Conservation (phyloP, 1,284 basidiomycete genomes). For the Mixia osmundae region DNA sequence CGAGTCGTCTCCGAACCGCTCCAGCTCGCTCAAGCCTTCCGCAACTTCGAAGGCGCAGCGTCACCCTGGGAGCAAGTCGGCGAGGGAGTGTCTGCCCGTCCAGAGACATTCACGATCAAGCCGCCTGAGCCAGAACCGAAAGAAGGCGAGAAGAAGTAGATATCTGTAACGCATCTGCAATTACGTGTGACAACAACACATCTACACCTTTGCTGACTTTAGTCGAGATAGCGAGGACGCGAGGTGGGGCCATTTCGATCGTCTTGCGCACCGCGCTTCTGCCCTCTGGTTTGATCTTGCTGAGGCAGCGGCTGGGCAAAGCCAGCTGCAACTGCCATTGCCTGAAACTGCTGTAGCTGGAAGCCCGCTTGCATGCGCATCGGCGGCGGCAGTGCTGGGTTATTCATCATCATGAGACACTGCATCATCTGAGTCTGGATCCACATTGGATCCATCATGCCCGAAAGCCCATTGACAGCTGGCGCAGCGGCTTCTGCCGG, state of each 20-base stretch:
- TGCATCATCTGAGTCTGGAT: slow-evolving; percentile 53
- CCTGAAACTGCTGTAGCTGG: slow-evolving; percentile 18
- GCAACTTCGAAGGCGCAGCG: slow-evolving; percentile 64
- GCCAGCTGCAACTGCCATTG: neutral
- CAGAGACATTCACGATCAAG: slow-evolving; percentile 24
- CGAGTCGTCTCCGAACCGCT: slow-evolving; percentile 94
- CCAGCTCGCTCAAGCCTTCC: slow-evolving; percentile 93
- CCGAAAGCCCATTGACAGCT: slow-evolving; percentile 7
- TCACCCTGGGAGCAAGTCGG: slow-evolving; percentile 98
- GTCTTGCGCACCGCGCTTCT: neutral
- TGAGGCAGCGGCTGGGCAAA: neutral
- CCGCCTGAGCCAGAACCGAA: slow-evolving; percentile 24
- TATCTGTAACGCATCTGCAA: too few relatives aligned
- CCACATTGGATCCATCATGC: slow-evolving; percentile 10
- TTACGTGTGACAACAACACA: too few relatives aligned
- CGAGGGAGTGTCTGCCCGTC: slow-evolving; percentile 45
- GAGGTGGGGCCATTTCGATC: too few relatives aligned
- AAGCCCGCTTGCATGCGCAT: slow-evolving; percentile 35
- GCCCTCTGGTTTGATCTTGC: neutral
- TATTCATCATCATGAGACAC: slow-evolving; percentile 47
- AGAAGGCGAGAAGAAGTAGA: slow-evolving; percentile 17
- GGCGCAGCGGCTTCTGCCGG: too few relatives aligned
- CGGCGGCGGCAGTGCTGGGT: slow-evolving; percentile 36
- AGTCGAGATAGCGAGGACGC: too few relatives aligned
- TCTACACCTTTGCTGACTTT: too few relatives aligned